Percentiles rank a stretch among this genome's conserved stretches.
Conservation (phyloP, 768 basidiomycete genomes). For the Macrolepiota fuliginosa region DNA sequence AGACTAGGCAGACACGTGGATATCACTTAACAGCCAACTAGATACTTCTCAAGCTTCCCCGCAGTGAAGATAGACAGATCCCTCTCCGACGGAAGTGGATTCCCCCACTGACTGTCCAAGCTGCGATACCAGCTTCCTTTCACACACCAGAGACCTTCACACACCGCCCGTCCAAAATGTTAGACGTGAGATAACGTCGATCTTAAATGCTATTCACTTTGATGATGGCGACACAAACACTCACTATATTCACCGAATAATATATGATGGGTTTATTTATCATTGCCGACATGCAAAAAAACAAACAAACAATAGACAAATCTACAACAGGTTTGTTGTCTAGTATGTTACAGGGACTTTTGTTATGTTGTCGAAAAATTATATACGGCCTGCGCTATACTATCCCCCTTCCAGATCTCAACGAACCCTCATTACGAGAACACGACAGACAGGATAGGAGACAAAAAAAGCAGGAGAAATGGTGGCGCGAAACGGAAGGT, state of each 20-base stretch:
- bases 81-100: background rate
- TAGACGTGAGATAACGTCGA: no score
- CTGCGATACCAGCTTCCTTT: no score
- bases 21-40: no score
- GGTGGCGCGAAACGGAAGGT: background rate
- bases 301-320: background rate
- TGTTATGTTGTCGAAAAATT: background rate
- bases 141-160: no score
- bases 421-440: background rate
- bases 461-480: background rate
- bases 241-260: no score
- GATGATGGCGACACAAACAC: no score
- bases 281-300: background rate
- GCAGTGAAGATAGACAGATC: background rate
- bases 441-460: background rate
- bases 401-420: background rate
- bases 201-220: no score
- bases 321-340: background rate
- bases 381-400: background rate
- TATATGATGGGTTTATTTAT: no score
- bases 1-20: no score
- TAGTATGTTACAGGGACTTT: conserved; percentile 5
- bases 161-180: no score
- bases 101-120: background rate
- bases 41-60: no score